Base-by-base conservation (phyloP, 2,329 filamentous ascomycete species). In the Colletotrichum ledebouriae region DNA sequence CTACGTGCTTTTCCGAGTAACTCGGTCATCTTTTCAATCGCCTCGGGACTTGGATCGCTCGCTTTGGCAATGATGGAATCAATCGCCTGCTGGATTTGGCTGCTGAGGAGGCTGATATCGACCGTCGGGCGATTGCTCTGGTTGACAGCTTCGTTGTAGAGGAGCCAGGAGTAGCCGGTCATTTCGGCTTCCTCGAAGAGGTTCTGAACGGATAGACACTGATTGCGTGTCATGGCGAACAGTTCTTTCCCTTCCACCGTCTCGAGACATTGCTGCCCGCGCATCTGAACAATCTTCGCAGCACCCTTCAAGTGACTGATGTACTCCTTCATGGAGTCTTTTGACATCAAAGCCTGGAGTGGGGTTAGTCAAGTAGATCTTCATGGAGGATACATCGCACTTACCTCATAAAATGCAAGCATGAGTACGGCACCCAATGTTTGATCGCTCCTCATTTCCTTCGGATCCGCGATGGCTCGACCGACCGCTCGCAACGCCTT, bases 151-250 rank as follows among this genome's bases (percentile, higher is more conserved):
- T 71, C 61, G 42, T 72, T 67, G 42, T 66, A 65, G 11, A 72
- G 52, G 3, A 73, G 56, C 71, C 71, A 73, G 2, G 63, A 64
- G 37, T 67, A 73, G 11, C 70, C 60, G 9, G 69, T 55, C 41
- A 62, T 42, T 37, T 73, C 72, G 3, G 59, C 17, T 4, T 59
- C 59, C 13, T 70, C 69, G 44, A 71, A 64, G 6, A 73, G 37
- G 29, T 64, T 69, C 20, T 68, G 69, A n/a, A 73, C 56, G 20
- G 68, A 60, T 11, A 72, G 47, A 46, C 71, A 69, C 25, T 71
- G 71, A 44, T 72, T 73, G 44, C 72, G 71, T 11, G 71, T 73
- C 72, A 72, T 71, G 49, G 67, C 59, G 41, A 72, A 73, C 58
- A 72, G 66, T 42, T 71, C 70, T 3, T 63, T 65, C 22, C 71